Evolutionary conservation across 805 yeast genomes (phyloP).

Genomic region (Martiniozyma abietophila): DNA sequence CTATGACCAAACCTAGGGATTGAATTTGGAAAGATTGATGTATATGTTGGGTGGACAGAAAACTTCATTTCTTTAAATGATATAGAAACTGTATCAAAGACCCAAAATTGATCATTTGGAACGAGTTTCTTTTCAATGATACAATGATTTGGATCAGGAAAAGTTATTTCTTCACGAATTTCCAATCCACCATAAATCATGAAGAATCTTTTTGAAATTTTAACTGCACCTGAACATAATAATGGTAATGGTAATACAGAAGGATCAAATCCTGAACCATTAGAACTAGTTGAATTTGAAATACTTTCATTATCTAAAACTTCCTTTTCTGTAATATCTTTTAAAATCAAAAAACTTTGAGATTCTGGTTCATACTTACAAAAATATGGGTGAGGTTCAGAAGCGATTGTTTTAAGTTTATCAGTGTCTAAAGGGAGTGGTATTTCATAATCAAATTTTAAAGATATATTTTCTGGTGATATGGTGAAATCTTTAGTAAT

Average conservation of each 20-base stretch:
- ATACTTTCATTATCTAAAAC: neutral
- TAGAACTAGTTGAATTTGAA: neutral
- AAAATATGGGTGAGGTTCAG: slow-evolving; percentile 31
- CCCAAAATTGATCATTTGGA: slow-evolving; percentile 42
- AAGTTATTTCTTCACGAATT: slow-evolving; percentile 25
- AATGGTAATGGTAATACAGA: slow-evolving; percentile 38
- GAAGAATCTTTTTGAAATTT: slow-evolving; percentile 46
- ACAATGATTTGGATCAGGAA: slow-evolving; percentile 29
- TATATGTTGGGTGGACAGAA: slow-evolving; percentile 23
- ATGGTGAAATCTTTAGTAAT: slow-evolving; percentile 26
- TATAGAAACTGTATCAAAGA: slow-evolving; percentile 44
- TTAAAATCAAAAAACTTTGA: slow-evolving; percentile 23
- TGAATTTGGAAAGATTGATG: slow-evolving; percentile 19
- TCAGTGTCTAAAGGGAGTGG: slow-evolving; percentile 37
- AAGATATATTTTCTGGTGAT: slow-evolving; percentile 24
- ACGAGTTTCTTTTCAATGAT: slow-evolving; percentile 23
- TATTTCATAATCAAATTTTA: slow-evolving; percentile 28
- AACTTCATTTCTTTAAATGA: slow-evolving; percentile 39
- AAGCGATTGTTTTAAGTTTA: slow-evolving; percentile 33
- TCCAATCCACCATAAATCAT: slow-evolving; percentile 67
- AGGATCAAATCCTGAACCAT: slow-evolving; percentile 11
- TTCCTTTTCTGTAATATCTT: slow-evolving; percentile 9
- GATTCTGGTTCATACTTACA: slow-evolving; percentile 33
- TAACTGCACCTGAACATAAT: slow-evolving; percentile 37
- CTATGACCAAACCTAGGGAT: slow-evolving; percentile 28